Conservation (phyloP, 2,329 filamentous ascomycete genomes). For the Pseudogymnoascus sp. region DNA sequence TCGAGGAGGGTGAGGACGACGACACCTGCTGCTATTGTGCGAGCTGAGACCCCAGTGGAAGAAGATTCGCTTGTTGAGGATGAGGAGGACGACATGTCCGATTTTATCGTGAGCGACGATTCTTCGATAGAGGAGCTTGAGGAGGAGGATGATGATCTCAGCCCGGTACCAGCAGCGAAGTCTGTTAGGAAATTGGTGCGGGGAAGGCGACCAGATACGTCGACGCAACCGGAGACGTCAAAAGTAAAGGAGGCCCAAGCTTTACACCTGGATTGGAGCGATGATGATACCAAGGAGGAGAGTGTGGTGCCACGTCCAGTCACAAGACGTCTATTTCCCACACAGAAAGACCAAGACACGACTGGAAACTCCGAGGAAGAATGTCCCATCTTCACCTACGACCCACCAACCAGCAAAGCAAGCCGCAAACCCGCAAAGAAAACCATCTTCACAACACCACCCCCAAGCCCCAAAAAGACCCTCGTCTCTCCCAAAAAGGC, state of each 20-base stretch:
- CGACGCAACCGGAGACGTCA: not conserved
- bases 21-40: not conserved
- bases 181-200: slow-evolving; percentile 22
- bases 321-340: not conserved
- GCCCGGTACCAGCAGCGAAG: slow-evolving; percentile 16
- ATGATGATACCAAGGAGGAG: not conserved
- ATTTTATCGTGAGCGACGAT: slow-evolving; percentile 27
- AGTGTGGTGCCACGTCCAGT: not conserved
- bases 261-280: not conserved
- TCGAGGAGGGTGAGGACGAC: not conserved
- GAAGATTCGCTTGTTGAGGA: not conserved
- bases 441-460: not conserved
- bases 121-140: slow-evolving; percentile 16
- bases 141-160: slow-evolving; percentile 18
- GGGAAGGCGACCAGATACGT: slow-evolving; percentile 17
- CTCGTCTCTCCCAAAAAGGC: slow-evolving; percentile 8
- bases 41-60: not conserved
- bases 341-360: not conserved
- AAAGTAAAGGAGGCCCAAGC: not conserved
- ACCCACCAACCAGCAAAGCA: not conserved
- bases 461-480: slow-evolving; percentile 21
- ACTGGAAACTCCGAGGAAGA: not conserved
- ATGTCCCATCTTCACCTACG: not conserved
- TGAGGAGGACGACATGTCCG: slow-evolving; percentile 20
- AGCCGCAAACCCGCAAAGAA: not conserved